Conservation (phyloP, 2,329 filamentous ascomycete species). For the Stachybotrys echinatus region DNA sequence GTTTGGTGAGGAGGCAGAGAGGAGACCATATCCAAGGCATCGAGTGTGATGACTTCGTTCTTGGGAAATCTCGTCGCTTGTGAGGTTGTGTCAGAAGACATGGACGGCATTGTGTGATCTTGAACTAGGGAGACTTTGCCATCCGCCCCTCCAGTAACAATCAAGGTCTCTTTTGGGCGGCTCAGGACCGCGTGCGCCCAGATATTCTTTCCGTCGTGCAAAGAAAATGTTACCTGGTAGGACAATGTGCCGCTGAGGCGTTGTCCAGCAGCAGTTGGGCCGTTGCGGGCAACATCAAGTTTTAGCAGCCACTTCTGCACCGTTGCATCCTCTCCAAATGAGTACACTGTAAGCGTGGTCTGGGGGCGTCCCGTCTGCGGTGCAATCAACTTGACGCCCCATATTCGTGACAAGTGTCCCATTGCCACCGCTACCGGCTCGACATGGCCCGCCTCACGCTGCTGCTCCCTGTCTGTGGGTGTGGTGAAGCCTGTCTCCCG, state of each 20-base stretch:
- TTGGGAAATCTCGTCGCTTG: background rate
- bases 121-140: conserved; percentile 55
- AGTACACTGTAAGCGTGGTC: conserved; percentile 52
- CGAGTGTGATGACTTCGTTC: conserved; percentile 15
- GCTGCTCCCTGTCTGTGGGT: conserved; percentile 16
- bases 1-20: conserved; percentile 8
- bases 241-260: conserved; percentile 29
- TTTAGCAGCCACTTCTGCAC: conserved; percentile 64
- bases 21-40: conserved; percentile 25
- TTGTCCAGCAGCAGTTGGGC: background rate
- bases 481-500: conserved; percentile 60
- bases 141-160: conserved; percentile 83
- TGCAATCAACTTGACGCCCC: conserved; percentile 68
- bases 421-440: conserved; percentile 65
- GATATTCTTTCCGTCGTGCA: conserved; percentile 84
- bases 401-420: conserved; percentile 87
- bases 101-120: conserved; percentile 6
- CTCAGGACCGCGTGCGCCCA: conserved; percentile 62
- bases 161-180: conserved; percentile 25
- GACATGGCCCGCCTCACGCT: conserved; percentile 11
- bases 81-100: background rate
- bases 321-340: conserved; percentile 81
- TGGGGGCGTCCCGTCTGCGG: conserved; percentile 11
- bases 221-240: conserved; percentile 51
- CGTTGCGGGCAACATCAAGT: conserved; percentile 18